Conservation (phyloP, 2,329 filamentous ascomycete genomes). For the Aspergillus neoniger region DNA sequence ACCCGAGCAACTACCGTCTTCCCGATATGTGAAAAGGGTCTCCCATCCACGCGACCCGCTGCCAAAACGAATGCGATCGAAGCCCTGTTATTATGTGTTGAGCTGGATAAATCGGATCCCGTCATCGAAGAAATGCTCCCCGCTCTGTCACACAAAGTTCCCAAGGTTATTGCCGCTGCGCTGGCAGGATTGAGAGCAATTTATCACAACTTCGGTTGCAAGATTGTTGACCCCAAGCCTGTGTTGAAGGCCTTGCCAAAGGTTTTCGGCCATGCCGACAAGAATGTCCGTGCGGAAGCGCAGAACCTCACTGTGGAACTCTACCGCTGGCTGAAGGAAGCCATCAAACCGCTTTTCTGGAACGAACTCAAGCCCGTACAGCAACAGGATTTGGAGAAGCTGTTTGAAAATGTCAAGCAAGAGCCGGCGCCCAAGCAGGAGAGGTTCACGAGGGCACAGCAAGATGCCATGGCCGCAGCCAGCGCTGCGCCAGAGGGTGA, state of each 20-base stretch:
- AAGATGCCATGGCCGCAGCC: conserved; percentile 75
- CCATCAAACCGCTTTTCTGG: conserved; percentile 99
- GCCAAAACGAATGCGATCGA: conserved; percentile 87
- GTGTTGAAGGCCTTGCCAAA: conserved; percentile 86
- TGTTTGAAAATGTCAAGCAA: conserved; percentile 90
- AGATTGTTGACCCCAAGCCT: conserved; percentile 88
- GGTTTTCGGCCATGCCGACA: conserved; percentile 93
- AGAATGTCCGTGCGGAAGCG: conserved; percentile 93
- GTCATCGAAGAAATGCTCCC: conserved; percentile 89
- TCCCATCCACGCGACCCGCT: conserved; percentile 81
- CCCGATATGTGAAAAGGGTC: conserved; percentile 85
- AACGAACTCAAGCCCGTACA: conserved; percentile 92
- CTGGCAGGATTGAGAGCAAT: conserved; percentile 77
- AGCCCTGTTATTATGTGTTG: conserved; percentile 82
- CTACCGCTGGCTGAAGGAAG: conserved; percentile 94
- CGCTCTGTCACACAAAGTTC: conserved; percentile 80
- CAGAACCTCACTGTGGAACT: conserved; percentile 90
- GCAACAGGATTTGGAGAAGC: conserved; percentile 86
- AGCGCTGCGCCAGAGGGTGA: conserved; percentile 61
- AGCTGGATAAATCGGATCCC: conserved; percentile 81
- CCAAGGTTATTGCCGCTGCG: conserved; percentile 79
- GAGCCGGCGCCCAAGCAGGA: conserved; percentile 89
- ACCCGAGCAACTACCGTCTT: conserved; percentile 74
- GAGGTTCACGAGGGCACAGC: conserved; percentile 81
- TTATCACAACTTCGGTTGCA: conserved; percentile 92